Conservation (phyloP, 768 basidiomycete genomes). For the Sistotremastrum suecicum region DNA sequence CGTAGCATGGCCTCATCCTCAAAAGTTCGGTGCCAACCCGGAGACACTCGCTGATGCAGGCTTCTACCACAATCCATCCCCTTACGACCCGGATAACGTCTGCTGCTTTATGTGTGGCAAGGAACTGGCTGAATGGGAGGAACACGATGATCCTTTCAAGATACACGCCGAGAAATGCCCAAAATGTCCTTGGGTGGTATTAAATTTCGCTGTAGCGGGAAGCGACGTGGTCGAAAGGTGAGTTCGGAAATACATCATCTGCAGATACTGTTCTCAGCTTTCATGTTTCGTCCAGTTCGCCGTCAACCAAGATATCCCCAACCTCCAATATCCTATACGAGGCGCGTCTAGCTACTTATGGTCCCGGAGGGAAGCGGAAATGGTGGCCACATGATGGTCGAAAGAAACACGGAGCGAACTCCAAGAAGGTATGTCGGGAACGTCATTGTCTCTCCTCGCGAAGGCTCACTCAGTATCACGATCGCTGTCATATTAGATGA, state of each 20-base stretch:
- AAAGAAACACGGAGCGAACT: conserved; percentile 52
- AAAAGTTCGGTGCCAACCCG: conserved; percentile 52
- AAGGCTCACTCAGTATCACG: no score
- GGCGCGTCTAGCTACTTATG: conserved; percentile 55
- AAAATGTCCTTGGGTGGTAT: conserved; percentile 70
- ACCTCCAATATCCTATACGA: conserved; percentile 55
- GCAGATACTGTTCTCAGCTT: neutral
- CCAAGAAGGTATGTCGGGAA: conserved; percentile 40
- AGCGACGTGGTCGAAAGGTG: conserved; percentile 44
- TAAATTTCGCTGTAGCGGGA: conserved; percentile 44
- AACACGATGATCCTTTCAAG: conserved; percentile 70
- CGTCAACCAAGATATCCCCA: conserved; percentile 44
- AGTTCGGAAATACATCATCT: conserved; percentile 24
- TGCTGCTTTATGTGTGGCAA: conserved; percentile 78
- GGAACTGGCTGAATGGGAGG: conserved; percentile 74
- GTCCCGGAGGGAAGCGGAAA: conserved; percentile 19
- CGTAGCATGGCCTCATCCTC: conserved; percentile 56
- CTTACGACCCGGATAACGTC: conserved; percentile 58
- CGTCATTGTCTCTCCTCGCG: neutral
- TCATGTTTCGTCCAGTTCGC: conserved; percentile 28
- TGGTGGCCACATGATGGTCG: conserved; percentile 59
- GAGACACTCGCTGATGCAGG: conserved; percentile 73
- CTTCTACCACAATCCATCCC: conserved; percentile 68
- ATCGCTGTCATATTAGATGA: conserved; percentile 40
- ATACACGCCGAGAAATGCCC: conserved; percentile 65